Evolutionary conservation across 2,329 filamentous ascomycete genomes (phyloP), one percentile per base, ranked within the genome.

Genomic region (Sporothrix protearum): DNA sequence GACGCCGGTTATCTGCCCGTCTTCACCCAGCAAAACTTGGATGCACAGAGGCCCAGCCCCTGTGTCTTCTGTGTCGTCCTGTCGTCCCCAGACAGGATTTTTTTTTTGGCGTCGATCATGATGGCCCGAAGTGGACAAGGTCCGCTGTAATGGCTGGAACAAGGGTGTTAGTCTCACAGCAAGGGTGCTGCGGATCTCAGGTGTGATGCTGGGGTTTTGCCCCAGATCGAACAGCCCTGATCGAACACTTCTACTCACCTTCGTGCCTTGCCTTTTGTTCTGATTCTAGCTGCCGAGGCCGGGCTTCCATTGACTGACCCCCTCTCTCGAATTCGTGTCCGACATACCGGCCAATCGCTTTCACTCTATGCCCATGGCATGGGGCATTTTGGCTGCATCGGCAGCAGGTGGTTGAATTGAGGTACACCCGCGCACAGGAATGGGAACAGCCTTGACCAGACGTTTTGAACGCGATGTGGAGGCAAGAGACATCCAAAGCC

Each of bases 211-310:
- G 19, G 57, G n/a, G 16, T 36, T 12, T 63, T 63, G 33, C n/a
- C 14, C 22, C 36, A 64, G 33, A 36, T 19, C 39, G 45, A 36
- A n/a, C 36, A 25, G 36, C 14, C 22, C 36, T 45, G 33, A 36
- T 19, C 39, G 45, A 36, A n/a, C 36, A 25, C n/a, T 57, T 33
- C 53, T 9, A 19, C 10, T 36, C 28, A 9, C 19, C 42, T 47
- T 47, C 42, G 42, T 47, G 19, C 3, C 28, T n/a, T 36, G 12
- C 3, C 28, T n/a, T 36, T 28, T 67, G 14, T 42, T 42, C 57
- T 49, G 25, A 49, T 19, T 47, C 66, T 22, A 69, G 51, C 33
- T 69, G 67, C 67, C 67, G 67, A 25, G n/a, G 67, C 67, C 67
- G 67, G 39, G n/a, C 19, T 51, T 36, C 33, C 51, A 25, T 53